Evolutionary conservation across 73 alveolate genomes (phyloP), one percentile per base, ranked within the genome.

Genomic region (Paramecium tetraurelia): DNA sequence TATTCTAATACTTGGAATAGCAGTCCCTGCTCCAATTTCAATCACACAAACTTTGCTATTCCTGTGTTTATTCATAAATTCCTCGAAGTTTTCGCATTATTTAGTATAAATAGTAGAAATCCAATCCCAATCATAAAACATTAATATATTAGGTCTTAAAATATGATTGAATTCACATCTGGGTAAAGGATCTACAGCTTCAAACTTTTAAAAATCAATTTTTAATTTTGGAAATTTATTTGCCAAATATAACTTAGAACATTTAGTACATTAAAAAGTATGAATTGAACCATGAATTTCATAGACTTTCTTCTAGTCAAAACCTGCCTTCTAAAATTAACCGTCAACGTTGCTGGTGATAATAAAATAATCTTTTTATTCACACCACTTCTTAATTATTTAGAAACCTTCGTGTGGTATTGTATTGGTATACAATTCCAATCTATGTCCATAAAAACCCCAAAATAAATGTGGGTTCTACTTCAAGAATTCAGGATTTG

Each of bases 1-100:
- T 16, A 71, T 7, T 40, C 97, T 50, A 58, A 95, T 92, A 36
- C 96, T 80, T 75, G 94, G 95, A 3, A 92, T 83, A 16, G 94
- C 95, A 18, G 95, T 72, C 0, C 98, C 98, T 5, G 97, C 97
- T 24, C 97, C 98, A 31, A 95, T 36, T 89, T 95, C 98, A n/a
- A 95, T 18, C 3, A 94, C 75, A 10, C 89, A 53, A 14, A 92
- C 48, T 50, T 36, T 76, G 22, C 44, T 33, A 20, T 70, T 20
- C 40, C 46, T 24, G 1, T 21, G 10, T 16, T 33, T 40, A 1
- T 18, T 22, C 5, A 43, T 27, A 85, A 85, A 50, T 22, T 21
- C 6, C 6, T 43, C 7, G 44, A 27, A 85, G 21, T 68, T n/a
- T 11, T 85, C 77, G 24, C 92, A 77, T 40, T 95, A 86, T 46